phyloP scores from a whole-genome alignment of 2,329 filamentous ascomycete species.

The Penicillium sp. region DNA sequence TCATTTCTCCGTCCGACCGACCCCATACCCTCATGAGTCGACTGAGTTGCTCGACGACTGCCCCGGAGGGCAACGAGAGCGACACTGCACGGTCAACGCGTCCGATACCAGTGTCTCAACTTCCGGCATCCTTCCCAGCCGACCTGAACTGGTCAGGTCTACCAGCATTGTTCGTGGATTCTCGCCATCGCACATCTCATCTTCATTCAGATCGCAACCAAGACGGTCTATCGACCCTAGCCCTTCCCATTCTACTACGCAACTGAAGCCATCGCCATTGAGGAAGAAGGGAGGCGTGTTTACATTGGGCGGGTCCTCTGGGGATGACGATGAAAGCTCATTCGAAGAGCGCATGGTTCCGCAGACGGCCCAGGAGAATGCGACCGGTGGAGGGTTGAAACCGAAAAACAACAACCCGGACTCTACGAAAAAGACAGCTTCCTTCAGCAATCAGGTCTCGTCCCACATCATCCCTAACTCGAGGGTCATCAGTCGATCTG shows the following conservation, averaged over 20 bases:
- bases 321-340: conserved; percentile 72
- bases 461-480: conserved; percentile 59
- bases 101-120: conserved; percentile 58
- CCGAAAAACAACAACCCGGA: conserved; percentile 25
- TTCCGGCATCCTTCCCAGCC: conserved; percentile 34
- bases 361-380: conserved; percentile 45
- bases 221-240: conserved; percentile 45
- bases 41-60: conserved; percentile 55
- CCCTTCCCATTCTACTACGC: conserved; percentile 54
- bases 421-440: conserved; percentile 63
- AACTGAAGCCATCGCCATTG: conserved; percentile 44
- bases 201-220: conserved; percentile 56
- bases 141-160: conserved; percentile 46
- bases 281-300: conserved; percentile 63
- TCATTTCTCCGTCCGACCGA: conserved; percentile 19
- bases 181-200: conserved; percentile 64
- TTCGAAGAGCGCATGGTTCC: conserved; percentile 54
- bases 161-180: conserved; percentile 78
- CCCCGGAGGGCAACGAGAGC: conserved; percentile 38
- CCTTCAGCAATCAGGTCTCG: conserved; percentile 68
- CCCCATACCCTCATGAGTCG: conserved; percentile 35
- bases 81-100: conserved; percentile 36
- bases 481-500: conserved; percentile 39
- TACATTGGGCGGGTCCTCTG: conserved; percentile 72
- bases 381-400: conserved; percentile 45